A percentile compares a stretch with the other conserved stretches of the same genome.
Conservation (phyloP, 495 filamentous ascomycete species). For the Astrocystis sublimbata region DNA sequence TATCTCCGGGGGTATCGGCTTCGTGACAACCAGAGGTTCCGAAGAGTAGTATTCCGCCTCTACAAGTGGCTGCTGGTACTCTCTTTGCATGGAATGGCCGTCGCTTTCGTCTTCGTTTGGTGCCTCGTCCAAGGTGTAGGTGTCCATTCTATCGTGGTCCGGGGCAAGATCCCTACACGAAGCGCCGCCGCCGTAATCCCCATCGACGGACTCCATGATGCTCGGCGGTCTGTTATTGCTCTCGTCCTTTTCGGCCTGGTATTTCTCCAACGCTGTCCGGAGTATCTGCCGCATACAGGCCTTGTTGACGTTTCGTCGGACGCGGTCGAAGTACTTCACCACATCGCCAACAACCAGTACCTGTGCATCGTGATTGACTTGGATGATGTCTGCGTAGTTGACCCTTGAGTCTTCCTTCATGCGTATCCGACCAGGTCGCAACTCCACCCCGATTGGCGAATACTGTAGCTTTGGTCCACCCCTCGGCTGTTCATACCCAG, state of each 20-base stretch:
- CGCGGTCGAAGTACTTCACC: constrained; percentile 36
- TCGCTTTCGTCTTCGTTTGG: constrained; percentile 17
- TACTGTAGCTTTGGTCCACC: constrained; percentile 29
- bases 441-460: constrained; percentile 32
- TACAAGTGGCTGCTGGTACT: too few relatives aligned
- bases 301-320: constrained; percentile 37
- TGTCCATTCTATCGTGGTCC: constrained; percentile 1
- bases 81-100: background rate
- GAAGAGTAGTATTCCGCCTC: too few relatives aligned
- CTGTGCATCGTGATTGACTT: constrained; percentile 34
- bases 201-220: constrained; percentile 18
- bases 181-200: constrained; percentile 16
- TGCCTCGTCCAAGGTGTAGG: constrained; percentile 15
- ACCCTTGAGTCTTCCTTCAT: constrained; percentile 35
- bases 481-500: constrained; percentile 23
- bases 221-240: constrained; percentile 13
- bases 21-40: background rate
- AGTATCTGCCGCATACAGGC: constrained; percentile 37
- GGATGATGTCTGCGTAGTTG: constrained; percentile 38
- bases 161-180: constrained; percentile 1
- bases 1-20: background rate
- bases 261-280: constrained; percentile 32
- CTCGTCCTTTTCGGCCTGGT: constrained; percentile 25
- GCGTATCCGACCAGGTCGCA: constrained; percentile 34
- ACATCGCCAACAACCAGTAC: constrained; percentile 36